These are phyloP conservation scores for Furcasterigmium furcatum DNA, from an alignment of 2,329 filamentous ascomycete species.

Conservation along the genomic window DNA sequence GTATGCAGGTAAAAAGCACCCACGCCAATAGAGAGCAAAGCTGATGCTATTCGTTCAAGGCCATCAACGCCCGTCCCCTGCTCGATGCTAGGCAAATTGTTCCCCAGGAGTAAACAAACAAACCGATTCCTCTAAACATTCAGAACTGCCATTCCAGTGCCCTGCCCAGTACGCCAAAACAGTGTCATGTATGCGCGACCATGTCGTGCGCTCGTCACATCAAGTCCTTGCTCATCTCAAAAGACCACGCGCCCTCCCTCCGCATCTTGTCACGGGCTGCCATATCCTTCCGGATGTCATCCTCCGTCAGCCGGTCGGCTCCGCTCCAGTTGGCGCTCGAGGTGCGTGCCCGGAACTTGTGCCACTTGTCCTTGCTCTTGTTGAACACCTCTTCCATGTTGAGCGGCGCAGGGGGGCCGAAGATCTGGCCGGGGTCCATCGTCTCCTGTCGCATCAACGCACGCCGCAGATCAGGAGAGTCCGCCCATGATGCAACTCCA, in stretches of 20 bases:
- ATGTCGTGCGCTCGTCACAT: too few species aligned
- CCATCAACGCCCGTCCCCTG: too few species aligned
- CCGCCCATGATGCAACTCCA: constrained; percentile 76
- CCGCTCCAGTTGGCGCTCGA: constrained; percentile 94
- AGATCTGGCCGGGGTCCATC: constrained; percentile 80
- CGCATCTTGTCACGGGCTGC: constrained; percentile 76
- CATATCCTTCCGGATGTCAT: constrained; percentile 78
- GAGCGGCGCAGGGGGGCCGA: constrained; percentile 82
- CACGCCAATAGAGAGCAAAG: too few species aligned
- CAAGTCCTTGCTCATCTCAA: constrained; percentile 52
- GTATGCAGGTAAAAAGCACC: too few species aligned
- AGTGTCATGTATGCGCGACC: too few species aligned
- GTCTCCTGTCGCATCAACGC: constrained; percentile 79
- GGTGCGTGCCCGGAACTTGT: constrained; percentile 85
- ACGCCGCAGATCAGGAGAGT: constrained; percentile 76
- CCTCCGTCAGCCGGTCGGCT: constrained; percentile 77
- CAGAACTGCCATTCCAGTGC: too few species aligned
- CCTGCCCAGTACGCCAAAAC: too few species aligned
- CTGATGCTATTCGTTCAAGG: too few species aligned
- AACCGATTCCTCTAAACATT: too few species aligned
- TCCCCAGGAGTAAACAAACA: too few species aligned
- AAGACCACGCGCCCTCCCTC: constrained; percentile 83
- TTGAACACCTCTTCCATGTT: constrained; percentile 97
- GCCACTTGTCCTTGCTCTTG: constrained; percentile 79
- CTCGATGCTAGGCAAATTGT: too few species aligned